These are phyloP conservation scores for Simmondsia chinensis DNA, from an alignment of 148 eudicot genomes.

Conservation along the genomic window DNA sequence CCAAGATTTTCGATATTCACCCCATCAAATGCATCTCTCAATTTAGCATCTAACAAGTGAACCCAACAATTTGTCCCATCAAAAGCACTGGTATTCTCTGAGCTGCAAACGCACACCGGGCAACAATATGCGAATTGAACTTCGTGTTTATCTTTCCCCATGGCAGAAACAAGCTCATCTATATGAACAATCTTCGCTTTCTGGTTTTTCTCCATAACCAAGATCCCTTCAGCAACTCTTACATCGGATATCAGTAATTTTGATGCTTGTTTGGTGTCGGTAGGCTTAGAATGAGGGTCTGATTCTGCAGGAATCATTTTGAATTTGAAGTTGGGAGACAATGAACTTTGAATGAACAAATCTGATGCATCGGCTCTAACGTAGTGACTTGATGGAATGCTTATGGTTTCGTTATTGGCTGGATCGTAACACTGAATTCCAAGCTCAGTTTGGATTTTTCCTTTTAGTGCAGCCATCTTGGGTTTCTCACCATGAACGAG, in stretches of 20 bases:
- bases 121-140: constrained; percentile 30
- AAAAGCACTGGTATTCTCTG: neutral
- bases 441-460: constrained; percentile 55
- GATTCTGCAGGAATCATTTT: constrained; percentile 12
- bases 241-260: constrained; percentile 42
- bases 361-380: constrained; percentile 55
- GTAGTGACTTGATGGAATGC: constrained; percentile 50
- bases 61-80: constrained; percentile 12
- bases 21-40: constrained; percentile 17
- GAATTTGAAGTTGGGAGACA: constrained; percentile 65
- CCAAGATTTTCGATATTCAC: constrained; percentile 22
- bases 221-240: constrained; percentile 57
- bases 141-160: constrained; percentile 30
- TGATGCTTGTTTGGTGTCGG: constrained; percentile 6
- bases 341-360: constrained; percentile 37
- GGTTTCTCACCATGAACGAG: constrained; percentile 97
- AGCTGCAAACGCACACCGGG: constrained; percentile 16
- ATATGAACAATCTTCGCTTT: constrained; percentile 50
- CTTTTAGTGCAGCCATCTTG: constrained; percentile 58
- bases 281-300: constrained; percentile 14
- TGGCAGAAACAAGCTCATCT: constrained; percentile 36
- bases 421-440: constrained; percentile 64
- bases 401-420: constrained; percentile 54
- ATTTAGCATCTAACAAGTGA: constrained; percentile 15
- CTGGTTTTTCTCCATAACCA: constrained; percentile 31